Evolutionary conservation across 768 basidiomycete species (phyloP), one percentile per base, ranked within the genome.

Genomic region (Tephrocybe sp.): DNA sequence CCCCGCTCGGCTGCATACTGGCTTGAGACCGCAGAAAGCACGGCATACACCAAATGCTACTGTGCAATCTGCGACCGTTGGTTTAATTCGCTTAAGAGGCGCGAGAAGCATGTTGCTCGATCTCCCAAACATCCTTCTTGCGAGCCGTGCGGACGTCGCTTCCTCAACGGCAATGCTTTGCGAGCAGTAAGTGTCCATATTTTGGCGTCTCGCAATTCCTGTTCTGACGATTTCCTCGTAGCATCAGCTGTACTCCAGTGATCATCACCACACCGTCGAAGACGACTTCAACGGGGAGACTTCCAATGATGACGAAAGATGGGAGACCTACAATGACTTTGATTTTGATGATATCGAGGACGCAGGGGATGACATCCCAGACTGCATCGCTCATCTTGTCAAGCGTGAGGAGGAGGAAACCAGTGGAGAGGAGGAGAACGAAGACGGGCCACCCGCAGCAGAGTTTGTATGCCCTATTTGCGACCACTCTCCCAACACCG

Each of bases 401-500:
- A 16, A 44, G 9, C 32, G 41, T 11, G 9, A 30, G n/a, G 40
- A 26, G 6, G 38, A 34, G 3, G 46, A 30, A 21, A 38, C 41
- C 26, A 38, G 41, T 28, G 40, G 47, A 25, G 40, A 47, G n/a
- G 53, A 56, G 26, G 22, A 52, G 16, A 41, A 56, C 15, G 46
- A 51, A 19, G 27, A 43, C 4, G 47, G 51, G 3, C 27, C 30
- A 0, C 31, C 38, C 1, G 47, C 34, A 38, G 30, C 43, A 9
- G 42, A 52, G 2, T 56, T 56, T 1, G 16, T 38, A 22, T 56
- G 54, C 30, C 51, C 54, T 0, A 35, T 56, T 12, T 56, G 54
- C 22, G 26, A 41, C 15, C 37, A 35, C 4, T n/a, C 21, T 2
- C 34, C 54, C 2, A 34, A 42, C 2, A 48, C 43, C 12, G 32